Evolutionary conservation across 768 basidiomycete genomes (phyloP).

Genomic region (Scleroderma citrinum): DNA sequence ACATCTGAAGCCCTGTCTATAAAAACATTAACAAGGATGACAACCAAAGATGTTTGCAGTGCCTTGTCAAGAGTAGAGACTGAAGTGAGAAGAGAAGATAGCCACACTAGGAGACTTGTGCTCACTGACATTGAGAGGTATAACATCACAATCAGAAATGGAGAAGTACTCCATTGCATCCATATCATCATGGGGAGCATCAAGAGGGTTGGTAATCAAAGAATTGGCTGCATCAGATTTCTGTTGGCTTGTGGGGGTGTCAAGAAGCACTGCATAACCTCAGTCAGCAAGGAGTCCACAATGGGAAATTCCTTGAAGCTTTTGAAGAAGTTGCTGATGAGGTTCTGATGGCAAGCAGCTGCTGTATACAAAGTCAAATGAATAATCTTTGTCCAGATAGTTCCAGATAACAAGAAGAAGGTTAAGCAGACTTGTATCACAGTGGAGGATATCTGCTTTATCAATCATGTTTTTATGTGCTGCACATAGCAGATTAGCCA

Average conservation of each 20-base stretch:
- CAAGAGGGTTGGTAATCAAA: not conserved
- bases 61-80: no score
- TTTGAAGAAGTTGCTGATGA: not conserved
- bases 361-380: not conserved
- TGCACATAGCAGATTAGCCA: not conserved
- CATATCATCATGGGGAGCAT: not conserved
- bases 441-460: not conserved
- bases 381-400: not conserved
- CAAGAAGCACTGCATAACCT: slow-evolving; percentile 2
- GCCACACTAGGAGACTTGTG: no score
- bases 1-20: no score
- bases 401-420: slow-evolving; percentile 1
- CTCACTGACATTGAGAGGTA: not conserved
- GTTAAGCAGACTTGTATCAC: slow-evolving; percentile 6
- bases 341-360: not conserved
- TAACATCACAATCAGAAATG: no score
- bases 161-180: no score
- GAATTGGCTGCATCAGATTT: not conserved
- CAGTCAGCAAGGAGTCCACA: slow-evolving; percentile 2
- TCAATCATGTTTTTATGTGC: not conserved
- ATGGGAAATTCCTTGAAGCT: not conserved
- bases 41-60: no score
- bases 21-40: no score
- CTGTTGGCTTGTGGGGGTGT: no score
- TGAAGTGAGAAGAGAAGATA: no score